Evolutionary conservation across 306 rosid genomes (phyloP), one percentile per base, ranked within the genome.

Genomic region (Cotoneaster glaucophyllus): DNA sequence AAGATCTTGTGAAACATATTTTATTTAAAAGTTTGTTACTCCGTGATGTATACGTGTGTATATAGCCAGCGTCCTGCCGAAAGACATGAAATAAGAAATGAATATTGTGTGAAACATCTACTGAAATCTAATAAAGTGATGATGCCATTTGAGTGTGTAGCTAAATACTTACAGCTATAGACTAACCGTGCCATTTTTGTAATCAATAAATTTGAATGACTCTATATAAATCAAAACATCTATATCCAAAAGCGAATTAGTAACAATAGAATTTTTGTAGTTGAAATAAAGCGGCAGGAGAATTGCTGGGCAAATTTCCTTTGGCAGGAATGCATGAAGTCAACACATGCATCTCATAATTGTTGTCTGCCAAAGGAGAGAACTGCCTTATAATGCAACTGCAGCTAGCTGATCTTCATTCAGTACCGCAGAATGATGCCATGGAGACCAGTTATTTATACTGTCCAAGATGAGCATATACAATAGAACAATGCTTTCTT

Each of bases 241-340:
- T 11, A 25, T 13, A 25, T 3, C 8, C 18, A 13, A 56, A 56
- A 25, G 24, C 28, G 4, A n/a, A 56, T 45, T 45, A 45, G 12
- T 25, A 25, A 25, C 34, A 24, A 25, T 9, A 59, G 18, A 12
- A 25, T 13, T 25, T 25, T 59, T 25, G 56, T 15, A 6, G 44
- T n/a, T 22, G 52, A 65, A 63, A 17, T 8, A 62, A 11, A 78
- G 37, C 54, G 58, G 61, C 82, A 79, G 69, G 17, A 54, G 74
- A 79, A 82, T 77, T 78, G 77, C 82, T 63, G 79, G 76, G 82
- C 77, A 82, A 78, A 78, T 82, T 77, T 74, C 80, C 80, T 78
- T 78, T 82, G 80, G 82, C 87, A 77, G 82, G 41, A n/a, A 41
- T 75, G 58, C 39, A 15, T n/a, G 71, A 45, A 37, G 32, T 69